Evolutionary conservation across 768 basidiomycete genomes (phyloP).

Genomic region (Tylopilus vinaceipallidus): DNA sequence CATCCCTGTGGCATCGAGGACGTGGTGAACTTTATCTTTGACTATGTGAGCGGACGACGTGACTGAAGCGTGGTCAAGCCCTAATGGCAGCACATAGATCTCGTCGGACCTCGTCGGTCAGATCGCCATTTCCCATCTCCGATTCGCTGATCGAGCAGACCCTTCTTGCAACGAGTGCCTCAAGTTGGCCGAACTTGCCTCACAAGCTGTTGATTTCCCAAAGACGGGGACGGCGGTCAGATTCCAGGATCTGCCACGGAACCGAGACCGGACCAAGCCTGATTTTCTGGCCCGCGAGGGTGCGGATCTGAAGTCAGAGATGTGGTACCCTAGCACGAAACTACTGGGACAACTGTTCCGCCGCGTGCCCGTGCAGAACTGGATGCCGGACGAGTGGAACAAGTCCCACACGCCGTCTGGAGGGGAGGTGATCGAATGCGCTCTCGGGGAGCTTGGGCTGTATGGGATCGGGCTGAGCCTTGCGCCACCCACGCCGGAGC

Average conservation of each 20-base stretch:
- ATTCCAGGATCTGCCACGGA: constrained; percentile 34
- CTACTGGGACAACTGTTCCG: constrained; percentile 46
- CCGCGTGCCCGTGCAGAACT: constrained; percentile 38
- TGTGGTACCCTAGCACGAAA: constrained; percentile 41
- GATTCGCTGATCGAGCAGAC: constrained; percentile 41
- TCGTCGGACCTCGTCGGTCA: constrained; percentile 40
- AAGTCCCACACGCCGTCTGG: constrained; percentile 22
- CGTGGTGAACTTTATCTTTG: constrained; percentile 46
- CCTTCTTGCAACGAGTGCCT: constrained; percentile 38
- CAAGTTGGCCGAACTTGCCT: constrained; percentile 42
- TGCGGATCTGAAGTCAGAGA: constrained; percentile 18
- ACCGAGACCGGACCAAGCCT: constrained; percentile 29
- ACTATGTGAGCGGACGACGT: constrained; percentile 37
- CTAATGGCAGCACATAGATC: constrained; percentile 22
- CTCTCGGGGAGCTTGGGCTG: constrained; percentile 25
- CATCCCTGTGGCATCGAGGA: constrained; percentile 39
- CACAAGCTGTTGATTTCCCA: constrained; percentile 48
- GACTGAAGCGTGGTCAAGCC: background rate
- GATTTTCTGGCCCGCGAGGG: constrained; percentile 47
- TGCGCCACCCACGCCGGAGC: constrained; percentile 19
- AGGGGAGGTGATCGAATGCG: constrained; percentile 25
- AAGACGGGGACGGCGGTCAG: constrained; percentile 45
- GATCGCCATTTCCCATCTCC: constrained; percentile 43
- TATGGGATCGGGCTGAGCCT: constrained; percentile 35
- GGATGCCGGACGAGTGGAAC: constrained; percentile 27